phyloP scores from a whole-genome alignment of 1,139 yeast genomes.

The Scheffersomyces stambukii region DNA sequence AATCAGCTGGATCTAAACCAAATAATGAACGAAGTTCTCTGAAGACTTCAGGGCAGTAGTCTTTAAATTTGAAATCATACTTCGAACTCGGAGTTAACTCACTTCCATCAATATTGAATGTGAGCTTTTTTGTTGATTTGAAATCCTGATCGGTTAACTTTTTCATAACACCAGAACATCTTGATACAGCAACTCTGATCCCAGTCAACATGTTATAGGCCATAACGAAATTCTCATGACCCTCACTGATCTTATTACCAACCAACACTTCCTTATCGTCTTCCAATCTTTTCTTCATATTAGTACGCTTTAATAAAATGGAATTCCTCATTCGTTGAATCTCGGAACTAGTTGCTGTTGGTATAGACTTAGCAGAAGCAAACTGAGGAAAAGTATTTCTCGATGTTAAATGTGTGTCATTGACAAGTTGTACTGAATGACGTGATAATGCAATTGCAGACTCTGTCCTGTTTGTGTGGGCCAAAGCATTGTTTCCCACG shows the following conservation, averaged over 20 bases:
- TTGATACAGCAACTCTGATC: conserved; percentile 87
- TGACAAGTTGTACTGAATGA: conserved; percentile 6
- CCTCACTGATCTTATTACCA: conserved; percentile 82
- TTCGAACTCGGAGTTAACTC: conserved; percentile 89
- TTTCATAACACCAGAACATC: conserved; percentile 84
- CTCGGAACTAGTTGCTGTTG: conserved; percentile 19
- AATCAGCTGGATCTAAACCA: conserved; percentile 94
- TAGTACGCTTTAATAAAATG: conserved; percentile 37
- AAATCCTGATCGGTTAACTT: conserved; percentile 71
- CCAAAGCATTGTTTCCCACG: conserved; percentile 1
- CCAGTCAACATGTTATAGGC: conserved; percentile 98
- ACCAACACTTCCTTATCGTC: conserved; percentile 58
- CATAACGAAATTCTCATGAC: conserved; percentile 88
- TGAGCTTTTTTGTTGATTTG: conserved; percentile 64
- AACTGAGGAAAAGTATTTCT: conserved; percentile 18
- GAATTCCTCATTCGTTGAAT: conserved; percentile 42
- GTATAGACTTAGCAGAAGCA: conserved; percentile 6
- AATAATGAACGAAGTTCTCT: conserved; percentile 75
- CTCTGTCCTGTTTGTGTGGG: conserved; percentile 8
- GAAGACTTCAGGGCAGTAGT: conserved; percentile 92
- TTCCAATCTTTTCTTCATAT: conserved; percentile 18
- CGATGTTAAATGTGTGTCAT: conserved; percentile 2
- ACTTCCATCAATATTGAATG: conserved; percentile 85
- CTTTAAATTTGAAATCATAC: conserved; percentile 95
- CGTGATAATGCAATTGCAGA: conserved; percentile 13